phyloP scores from a whole-genome alignment of 2,329 filamentous ascomycete species.

The Aspergillus sp. region DNA sequence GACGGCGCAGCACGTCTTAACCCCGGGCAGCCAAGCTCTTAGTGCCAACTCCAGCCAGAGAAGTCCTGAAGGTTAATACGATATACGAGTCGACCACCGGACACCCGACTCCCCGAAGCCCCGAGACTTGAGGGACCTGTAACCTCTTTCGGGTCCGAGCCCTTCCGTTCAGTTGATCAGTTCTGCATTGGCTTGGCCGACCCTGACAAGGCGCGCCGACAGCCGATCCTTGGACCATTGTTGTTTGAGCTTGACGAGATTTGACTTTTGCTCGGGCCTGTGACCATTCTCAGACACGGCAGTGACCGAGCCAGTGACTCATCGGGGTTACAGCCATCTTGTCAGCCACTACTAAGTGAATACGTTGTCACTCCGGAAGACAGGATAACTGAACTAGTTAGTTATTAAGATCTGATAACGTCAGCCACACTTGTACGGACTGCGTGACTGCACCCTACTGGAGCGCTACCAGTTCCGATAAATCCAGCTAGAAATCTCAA shows the following conservation, averaged over 20 bases:
- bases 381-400: too few species aligned
- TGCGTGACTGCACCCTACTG: neutral
- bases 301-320: too few species aligned
- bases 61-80: neutral
- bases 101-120: neutral
- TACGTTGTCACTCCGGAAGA: neutral
- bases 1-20: neutral
- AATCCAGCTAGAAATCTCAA: neutral
- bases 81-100: constrained; percentile 1
- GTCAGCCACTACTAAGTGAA: too few species aligned
- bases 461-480: neutral
- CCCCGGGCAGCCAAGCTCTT: constrained; percentile 1
- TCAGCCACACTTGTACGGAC: neutral
- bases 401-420: neutral
- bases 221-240: neutral
- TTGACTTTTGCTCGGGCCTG: neutral
- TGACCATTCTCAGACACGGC: neutral
- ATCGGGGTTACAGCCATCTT: too few species aligned
- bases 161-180: neutral
- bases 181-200: neutral
- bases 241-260: neutral
- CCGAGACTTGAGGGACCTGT: neutral
- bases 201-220: neutral
- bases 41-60: neutral
- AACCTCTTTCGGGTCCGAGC: neutral